Base-by-base conservation (phyloP, 208 protist species). In the Leishmania turanica region DNA sequence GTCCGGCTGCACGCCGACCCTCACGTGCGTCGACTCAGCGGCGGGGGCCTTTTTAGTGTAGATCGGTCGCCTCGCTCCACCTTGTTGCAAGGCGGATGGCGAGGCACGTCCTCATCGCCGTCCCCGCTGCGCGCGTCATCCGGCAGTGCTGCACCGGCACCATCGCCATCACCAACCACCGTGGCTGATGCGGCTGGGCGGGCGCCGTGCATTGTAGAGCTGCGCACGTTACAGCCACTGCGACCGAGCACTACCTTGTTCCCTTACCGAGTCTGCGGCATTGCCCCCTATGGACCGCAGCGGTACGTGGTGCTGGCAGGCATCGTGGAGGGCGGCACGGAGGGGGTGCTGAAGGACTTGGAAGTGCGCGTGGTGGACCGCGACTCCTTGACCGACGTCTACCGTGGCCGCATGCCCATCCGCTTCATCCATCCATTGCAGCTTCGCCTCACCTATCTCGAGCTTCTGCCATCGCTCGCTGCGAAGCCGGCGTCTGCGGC, bases 281-380 rank as follows among this genome's bases (percentile, higher is more conserved):
- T 94, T 9, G 85, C 90, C 6, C 90, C 92, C 0, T 94, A 89
- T 79, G 92, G 90, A 37, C 24, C 80, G 31, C 73, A 88, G 60
- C 79, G 83, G n/a, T 93, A 90, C 73, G 81, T 94, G 62, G 53
- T 94, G 19, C 65, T 93, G 31, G 90, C 87, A n/a, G 77, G 78
- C 65, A 80, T 86, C 47, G 76, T 91, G 3, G 89, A 89, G 51
- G 72, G 80, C 19, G 58, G 60, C 40, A 64, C 54, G 13, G 87
- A 91, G 75, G 90, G 85, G 49, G 81, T 78, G 51, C 85, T 93
- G 74, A 84, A 85, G 47, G 89, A 91, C 47, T 77, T 95, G 37
- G 91, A 93, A 78, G 87, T 96, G 62, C 93, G 93, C 53, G 87
- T 96, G 27, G 93, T 96, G 77, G 84, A 91, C 47, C 89, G 91